Evolutionary conservation across 177 flowering plant genomes (phyloP), one percentile per base, ranked within the genome.

Genomic region (Telopea speciosissima): DNA sequence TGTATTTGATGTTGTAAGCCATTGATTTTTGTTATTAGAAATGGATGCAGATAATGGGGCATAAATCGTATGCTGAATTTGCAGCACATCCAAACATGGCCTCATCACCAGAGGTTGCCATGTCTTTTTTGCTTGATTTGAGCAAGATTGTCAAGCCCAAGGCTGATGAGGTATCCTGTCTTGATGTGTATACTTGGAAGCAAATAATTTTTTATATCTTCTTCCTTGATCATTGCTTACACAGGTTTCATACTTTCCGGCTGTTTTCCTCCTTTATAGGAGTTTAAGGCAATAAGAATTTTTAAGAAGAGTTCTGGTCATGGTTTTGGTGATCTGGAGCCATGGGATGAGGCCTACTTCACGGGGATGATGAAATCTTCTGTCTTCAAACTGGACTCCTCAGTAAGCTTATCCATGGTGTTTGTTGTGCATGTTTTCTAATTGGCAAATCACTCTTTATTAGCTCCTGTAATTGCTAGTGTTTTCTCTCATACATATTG

Each of bases 291-390:
- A 70, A 86, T 93, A 66, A 73, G 83, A 70, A 72, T 85, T 59
- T 89, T 88, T 72, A 95, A 91, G 82, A 83, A 84, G 72, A 83
- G 68, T 62, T 78, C 75, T 79, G 85, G 88, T 61, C 69, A 83
- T 68, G 63, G 24, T 56, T 21, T 26, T 77, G 84, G 61, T 76
- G 92, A 84, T 76, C 75, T 93, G 67, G 96, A 93, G 81, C 93
- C 98, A 62, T 95, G 99, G 99, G 98, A 95, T 81, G 97, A 95
- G 82, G 76, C 95, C 23, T 91, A 93, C 78, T 91, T 83, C 74
- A 85, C 95, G 24, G 80, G 86, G 73, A 80, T 87, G 81, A 95
- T 95, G 96, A 95, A 90, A 76, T 86, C 93, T 63, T 85, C 92
- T 73, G 69, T 80, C 58, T 85, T 78, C 75, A 68, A 87, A 72